These are phyloP conservation scores for Aspergillus sclerotiicarbonarius DNA, from an alignment of 495 filamentous ascomycete genomes.

Conservation along the genomic window DNA sequence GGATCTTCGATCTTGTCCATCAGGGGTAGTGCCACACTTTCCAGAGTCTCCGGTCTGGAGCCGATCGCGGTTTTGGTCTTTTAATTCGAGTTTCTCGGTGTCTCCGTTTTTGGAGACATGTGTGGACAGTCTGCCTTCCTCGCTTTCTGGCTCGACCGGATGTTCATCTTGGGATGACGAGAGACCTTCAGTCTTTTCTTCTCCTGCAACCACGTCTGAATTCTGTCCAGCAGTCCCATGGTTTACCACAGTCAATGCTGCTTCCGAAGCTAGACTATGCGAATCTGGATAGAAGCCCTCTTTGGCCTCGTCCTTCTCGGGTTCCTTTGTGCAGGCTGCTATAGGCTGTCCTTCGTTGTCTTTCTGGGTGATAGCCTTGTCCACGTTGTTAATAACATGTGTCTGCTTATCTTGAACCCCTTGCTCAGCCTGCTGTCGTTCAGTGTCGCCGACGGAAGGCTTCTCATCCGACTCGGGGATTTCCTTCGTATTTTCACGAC, in stretches of 20 bases:
- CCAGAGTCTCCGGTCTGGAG: background rate
- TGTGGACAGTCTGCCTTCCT: background rate
- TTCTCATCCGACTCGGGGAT: background rate
- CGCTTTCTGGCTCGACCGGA: background rate
- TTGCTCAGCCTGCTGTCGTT: conserved; percentile 6
- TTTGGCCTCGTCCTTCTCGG: background rate
- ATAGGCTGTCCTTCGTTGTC: background rate
- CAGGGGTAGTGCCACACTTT: background rate
- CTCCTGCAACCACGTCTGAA: background rate
- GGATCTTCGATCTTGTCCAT: background rate
- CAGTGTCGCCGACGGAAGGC: background rate
- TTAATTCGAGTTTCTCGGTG: background rate
- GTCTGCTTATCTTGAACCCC: conserved; percentile 4
- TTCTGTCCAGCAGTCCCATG: background rate
- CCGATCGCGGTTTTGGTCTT: background rate
- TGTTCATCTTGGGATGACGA: background rate
- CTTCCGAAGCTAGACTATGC: background rate
- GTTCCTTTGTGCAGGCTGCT: background rate
- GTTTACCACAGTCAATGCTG: background rate
- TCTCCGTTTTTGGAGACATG: background rate
- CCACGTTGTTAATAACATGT: background rate
- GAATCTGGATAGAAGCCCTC: background rate
- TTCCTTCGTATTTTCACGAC: conserved; percentile 3
- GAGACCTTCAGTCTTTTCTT: background rate
- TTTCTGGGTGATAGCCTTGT: background rate